Evolutionary conservation across 73 alveolate genomes (phyloP).

Genomic region (Breviolum minutum): DNA sequence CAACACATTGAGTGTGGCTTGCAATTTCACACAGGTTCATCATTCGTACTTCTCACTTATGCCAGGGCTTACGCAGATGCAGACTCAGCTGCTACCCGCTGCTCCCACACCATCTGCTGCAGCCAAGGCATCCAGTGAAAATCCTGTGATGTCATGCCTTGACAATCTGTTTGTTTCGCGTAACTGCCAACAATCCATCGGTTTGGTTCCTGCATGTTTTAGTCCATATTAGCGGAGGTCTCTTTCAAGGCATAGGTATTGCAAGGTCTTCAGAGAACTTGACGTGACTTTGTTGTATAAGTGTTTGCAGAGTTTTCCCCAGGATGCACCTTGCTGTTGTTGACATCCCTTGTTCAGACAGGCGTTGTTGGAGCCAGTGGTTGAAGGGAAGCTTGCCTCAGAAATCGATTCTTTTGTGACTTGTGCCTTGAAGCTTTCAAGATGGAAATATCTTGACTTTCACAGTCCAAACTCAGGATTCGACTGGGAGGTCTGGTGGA

Average conservation of each 20-base stretch:
- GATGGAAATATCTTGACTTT: background rate
- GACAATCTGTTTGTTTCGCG: background rate
- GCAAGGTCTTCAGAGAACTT: too few species aligned
- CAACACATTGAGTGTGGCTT: background rate
- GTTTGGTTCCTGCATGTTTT: too few species aligned
- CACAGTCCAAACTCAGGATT: slow-evolving; percentile 3
- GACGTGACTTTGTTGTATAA: too few species aligned
- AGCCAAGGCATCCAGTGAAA: slow-evolving; percentile 15
- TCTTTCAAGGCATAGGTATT: too few species aligned
- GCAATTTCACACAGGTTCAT: background rate
- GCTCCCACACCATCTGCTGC: slow-evolving; percentile 94
- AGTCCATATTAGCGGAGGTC: too few species aligned
- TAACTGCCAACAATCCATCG: too few species aligned
- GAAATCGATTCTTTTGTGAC: background rate
- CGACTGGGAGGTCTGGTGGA: slow-evolving; percentile 84
- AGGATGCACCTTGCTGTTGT: background rate
- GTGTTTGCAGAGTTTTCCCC: background rate
- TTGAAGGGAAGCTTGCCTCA: slow-evolving; percentile 61
- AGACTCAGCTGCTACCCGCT: slow-evolving; percentile 89
- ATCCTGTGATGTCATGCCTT: background rate
- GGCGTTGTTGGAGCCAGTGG: slow-evolving; percentile 93
- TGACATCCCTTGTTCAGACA: background rate
- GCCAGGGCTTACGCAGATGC: background rate
- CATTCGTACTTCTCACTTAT: background rate
- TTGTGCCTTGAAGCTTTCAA: background rate